Evolutionary conservation across 1,284 basidiomycete genomes (phyloP).

Genomic region (Vanrija sp.): DNA sequence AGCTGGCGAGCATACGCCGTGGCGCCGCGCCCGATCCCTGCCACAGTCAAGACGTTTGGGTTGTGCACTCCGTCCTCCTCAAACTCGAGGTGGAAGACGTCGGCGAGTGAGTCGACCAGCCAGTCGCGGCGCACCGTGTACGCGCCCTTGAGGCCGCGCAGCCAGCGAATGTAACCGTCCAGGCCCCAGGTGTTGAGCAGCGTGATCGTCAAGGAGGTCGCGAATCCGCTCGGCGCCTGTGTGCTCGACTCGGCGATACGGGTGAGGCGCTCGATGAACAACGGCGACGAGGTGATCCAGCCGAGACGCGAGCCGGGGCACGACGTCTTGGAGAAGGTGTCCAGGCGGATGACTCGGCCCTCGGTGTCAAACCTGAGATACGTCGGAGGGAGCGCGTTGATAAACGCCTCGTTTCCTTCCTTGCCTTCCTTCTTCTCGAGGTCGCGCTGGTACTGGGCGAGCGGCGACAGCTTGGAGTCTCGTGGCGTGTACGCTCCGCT

Average conservation of each 20-base stretch:
- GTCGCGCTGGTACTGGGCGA: conserved; percentile 40
- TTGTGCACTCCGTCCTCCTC: conserved; percentile 18
- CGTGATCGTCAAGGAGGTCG: conserved; percentile 58
- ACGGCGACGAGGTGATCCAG: conserved; percentile 61
- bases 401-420: conserved; percentile 43
- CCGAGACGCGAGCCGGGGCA: conserved; percentile 73
- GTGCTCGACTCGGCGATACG: conserved; percentile 67
- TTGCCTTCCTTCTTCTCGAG: conserved; percentile 40
- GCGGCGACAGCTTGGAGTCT: conserved; percentile 26
- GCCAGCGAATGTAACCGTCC: conserved; percentile 71
- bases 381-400: conserved; percentile 56
- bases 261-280: conserved; percentile 65
- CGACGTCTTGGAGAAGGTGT: conserved; percentile 72
- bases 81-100: conserved; percentile 46
- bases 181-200: conserved; percentile 63
- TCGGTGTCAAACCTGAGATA: conserved; percentile 58
- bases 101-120: conserved; percentile 46
- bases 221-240: conserved; percentile 69
- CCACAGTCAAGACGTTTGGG: conserved; percentile 16
- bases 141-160: conserved; percentile 55
- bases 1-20: conserved; percentile 22
- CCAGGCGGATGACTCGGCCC: conserved; percentile 49
- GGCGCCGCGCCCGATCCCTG: conserved; percentile 7
- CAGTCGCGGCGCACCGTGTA: conserved; percentile 48
- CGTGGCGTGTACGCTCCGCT: conserved; percentile 5